Evolutionary conservation across 257 asterid species (phyloP).

Genomic region (Solanum chilense): DNA sequence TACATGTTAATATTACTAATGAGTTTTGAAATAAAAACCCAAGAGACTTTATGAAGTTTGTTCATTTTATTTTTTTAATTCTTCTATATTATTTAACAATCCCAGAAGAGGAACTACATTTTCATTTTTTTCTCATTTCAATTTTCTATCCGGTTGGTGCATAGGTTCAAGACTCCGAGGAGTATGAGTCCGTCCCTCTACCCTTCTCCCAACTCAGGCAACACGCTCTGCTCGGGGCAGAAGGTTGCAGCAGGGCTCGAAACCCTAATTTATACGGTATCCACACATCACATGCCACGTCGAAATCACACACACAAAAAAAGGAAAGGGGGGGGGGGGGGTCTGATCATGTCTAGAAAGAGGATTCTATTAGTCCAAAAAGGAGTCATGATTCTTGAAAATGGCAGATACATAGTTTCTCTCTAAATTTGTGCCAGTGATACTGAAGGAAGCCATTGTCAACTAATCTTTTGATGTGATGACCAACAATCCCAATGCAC

Average conservation of each 20-base stretch:
- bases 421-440: not conserved
- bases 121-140: not conserved
- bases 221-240: not conserved
- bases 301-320: not conserved
- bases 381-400: not conserved
- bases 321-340: accelerated
- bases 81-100: too few relatives aligned
- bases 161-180: not conserved
- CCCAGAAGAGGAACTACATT: too few relatives aligned
- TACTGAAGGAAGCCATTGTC: not conserved
- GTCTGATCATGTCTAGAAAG: not conserved
- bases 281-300: not conserved
- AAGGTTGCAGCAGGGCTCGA: not conserved
- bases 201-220: too few relatives aligned
- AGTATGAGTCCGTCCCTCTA: not conserved
- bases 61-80: too few relatives aligned
- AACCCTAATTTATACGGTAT: not conserved
- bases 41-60: not conserved
- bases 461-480: conserved; percentile 81
- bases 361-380: not conserved
- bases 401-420: not conserved
- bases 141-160: not conserved
- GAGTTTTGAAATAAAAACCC: too few relatives aligned
- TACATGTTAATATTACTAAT: not conserved
- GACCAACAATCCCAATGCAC: conserved; percentile 86